phyloP scores from a whole-genome alignment of 1,284 basidiomycete species.

The Ganoderma meredithae region DNA sequence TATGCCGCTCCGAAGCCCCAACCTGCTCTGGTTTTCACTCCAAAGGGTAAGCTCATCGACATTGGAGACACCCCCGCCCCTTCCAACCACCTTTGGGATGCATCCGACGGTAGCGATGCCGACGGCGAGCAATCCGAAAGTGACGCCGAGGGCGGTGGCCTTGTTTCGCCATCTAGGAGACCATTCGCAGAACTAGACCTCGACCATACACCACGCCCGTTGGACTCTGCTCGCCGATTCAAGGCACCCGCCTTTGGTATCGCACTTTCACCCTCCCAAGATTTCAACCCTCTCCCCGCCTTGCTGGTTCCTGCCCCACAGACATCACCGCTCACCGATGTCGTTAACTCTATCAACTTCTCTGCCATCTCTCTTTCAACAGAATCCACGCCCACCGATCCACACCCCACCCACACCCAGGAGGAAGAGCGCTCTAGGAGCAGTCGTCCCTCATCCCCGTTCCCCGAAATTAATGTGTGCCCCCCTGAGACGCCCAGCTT shows the following conservation, averaged over 20 bases:
- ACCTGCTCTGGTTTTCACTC: slow-evolving; percentile 39
- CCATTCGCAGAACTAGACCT: slow-evolving; percentile 34
- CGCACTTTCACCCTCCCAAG: slow-evolving; percentile 9
- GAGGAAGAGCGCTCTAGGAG: slow-evolving; percentile 9
- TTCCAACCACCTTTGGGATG: slow-evolving; percentile 42
- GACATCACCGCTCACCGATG: slow-evolving; percentile 44
- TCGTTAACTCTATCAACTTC: slow-evolving; percentile 47
- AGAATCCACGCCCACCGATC: slow-evolving; percentile 11
- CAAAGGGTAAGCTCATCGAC: slow-evolving; percentile 63
- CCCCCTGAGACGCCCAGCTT: slow-evolving; percentile 30
- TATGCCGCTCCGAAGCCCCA: slow-evolving; percentile 40
- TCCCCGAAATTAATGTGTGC: slow-evolving; percentile 36
- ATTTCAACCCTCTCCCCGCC: slow-evolving; percentile 13
- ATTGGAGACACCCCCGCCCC: slow-evolving; percentile 52
- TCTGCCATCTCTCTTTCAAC: slow-evolving; percentile 30
- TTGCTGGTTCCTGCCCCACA: slow-evolving; percentile 37
- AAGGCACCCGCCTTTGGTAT: slow-evolving; percentile 16
- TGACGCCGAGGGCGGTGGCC: slow-evolving; percentile 10
- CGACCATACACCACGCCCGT: slow-evolving; percentile 28
- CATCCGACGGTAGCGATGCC: slow-evolving; percentile 27
- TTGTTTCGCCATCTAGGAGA: slow-evolving; percentile 14
- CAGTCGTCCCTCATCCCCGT: slow-evolving; percentile 24
- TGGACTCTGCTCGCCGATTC: slow-evolving; percentile 12
- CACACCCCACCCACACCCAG: not conserved
- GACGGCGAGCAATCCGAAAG: slow-evolving; percentile 27